Percentiles rank a stretch among this genome's conserved stretches.
phyloP scores from a whole-genome alignment of 345 rosid species.

The Hypericum perforatum region DNA sequence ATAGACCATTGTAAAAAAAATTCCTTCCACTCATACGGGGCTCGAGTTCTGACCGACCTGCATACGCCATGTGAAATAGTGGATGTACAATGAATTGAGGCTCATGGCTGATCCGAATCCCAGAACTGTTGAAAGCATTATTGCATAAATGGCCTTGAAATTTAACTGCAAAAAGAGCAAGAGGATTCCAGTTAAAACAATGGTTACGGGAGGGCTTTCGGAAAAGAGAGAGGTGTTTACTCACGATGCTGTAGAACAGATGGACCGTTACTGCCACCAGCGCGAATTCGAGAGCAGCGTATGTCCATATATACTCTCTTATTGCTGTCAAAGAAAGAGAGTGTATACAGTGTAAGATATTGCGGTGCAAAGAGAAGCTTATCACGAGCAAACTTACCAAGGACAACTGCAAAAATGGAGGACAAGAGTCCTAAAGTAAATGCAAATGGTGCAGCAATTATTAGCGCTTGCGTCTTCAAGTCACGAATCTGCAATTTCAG shows the following conservation, averaged over 20 bases:
- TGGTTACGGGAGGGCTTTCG: too few species aligned
- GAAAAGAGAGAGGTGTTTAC: constrained; percentile 14
- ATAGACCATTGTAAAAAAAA: not conserved
- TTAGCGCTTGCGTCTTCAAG: constrained; percentile 56
- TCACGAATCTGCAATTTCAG: constrained; percentile 39
- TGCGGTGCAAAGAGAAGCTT: not conserved
- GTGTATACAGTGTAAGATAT: not conserved
- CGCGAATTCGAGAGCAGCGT: constrained; percentile 83
- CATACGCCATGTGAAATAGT: constrained; percentile 35
- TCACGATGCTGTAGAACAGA: constrained; percentile 49
- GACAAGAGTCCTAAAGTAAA: constrained; percentile 60
- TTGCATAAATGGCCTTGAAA: constrained; percentile 47
- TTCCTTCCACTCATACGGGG: constrained; percentile 27
- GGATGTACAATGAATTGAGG: constrained; percentile 56
- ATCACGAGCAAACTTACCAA: constrained; percentile 38
- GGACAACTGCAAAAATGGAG: constrained; percentile 56
- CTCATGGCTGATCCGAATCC: constrained; percentile 73
- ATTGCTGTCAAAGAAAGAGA: constrained; percentile 41
- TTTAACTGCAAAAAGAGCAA: constrained; percentile 43
- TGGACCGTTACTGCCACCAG: constrained; percentile 56
- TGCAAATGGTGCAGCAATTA: constrained; percentile 78
- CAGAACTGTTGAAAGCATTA: constrained; percentile 51
- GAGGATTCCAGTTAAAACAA: too few species aligned
- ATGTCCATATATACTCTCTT: constrained; percentile 84
- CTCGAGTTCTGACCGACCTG: constrained; percentile 29